Evolutionary conservation across 2,329 filamentous ascomycete genomes (phyloP).

Genomic region (Aureobasidium sp.): DNA sequence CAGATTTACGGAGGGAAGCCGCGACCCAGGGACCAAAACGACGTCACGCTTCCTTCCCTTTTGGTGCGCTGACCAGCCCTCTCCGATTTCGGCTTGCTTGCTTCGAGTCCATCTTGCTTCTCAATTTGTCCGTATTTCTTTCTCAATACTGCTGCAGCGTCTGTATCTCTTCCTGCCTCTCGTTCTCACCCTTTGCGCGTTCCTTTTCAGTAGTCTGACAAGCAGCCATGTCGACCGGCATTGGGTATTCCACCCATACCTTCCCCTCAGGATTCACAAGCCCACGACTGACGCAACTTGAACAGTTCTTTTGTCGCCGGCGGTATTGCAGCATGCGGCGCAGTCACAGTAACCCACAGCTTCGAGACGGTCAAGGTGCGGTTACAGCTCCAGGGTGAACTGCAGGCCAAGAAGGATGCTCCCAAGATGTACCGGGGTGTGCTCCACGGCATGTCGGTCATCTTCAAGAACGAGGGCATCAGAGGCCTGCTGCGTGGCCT

Average conservation of each 20-base stretch:
- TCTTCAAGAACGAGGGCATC: conserved; percentile 81
- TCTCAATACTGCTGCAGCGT: background rate
- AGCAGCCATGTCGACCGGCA: conserved; percentile 38
- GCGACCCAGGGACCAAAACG: background rate
- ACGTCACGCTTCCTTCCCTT: background rate
- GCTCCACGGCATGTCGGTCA: conserved; percentile 81
- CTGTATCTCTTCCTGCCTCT: background rate
- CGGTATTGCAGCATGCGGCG: conserved; percentile 92
- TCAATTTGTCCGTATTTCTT: background rate
- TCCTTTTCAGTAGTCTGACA: background rate
- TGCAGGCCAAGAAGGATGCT: conserved; percentile 77
- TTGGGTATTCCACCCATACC: conserved; percentile 29
- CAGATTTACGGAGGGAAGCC: background rate
- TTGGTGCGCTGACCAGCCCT: background rate
- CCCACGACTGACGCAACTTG: conserved; percentile 2
- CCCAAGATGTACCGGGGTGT: conserved; percentile 85
- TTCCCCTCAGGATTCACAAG: background rate
- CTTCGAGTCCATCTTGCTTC: background rate
- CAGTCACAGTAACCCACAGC: conserved; percentile 92
- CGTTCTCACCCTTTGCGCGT: background rate
- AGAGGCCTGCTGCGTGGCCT: conserved; percentile 80
- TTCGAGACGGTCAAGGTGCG: conserved; percentile 99
- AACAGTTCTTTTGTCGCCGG: conserved; percentile 81
- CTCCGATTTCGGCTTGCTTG: background rate
- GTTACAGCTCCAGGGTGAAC: conserved; percentile 91